phyloP scores from a whole-genome alignment of 2,329 filamentous ascomycete species.

The Sclerotinia minor region DNA sequence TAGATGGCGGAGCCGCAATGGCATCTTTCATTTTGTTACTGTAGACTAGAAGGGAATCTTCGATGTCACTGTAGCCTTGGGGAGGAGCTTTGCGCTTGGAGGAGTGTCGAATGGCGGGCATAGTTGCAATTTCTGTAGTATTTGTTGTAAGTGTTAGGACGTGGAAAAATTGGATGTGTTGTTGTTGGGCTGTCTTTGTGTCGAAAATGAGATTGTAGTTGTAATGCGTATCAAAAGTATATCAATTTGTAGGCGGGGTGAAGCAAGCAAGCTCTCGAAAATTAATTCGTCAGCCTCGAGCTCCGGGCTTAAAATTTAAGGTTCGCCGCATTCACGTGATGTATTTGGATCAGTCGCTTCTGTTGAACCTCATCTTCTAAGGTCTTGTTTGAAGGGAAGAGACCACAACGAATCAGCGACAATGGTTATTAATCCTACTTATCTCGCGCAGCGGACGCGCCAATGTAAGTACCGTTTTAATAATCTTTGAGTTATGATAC shows the following conservation, averaged over 20 bases:
- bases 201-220: background rate
- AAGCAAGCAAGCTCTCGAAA: slow-evolving; percentile 19
- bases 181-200: background rate
- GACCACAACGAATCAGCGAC: slow-evolving; percentile 39
- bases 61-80: slow-evolving; percentile 84
- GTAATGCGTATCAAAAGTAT: background rate
- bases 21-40: slow-evolving; percentile 93
- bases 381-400: slow-evolving; percentile 9
- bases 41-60: slow-evolving; percentile 83
- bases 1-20: slow-evolving; percentile 82
- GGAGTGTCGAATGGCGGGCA: slow-evolving; percentile 76
- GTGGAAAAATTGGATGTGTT: background rate
- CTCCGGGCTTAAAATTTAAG: slow-evolving; percentile 10
- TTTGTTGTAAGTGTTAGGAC: background rate
- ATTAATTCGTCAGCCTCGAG: slow-evolving; percentile 27
- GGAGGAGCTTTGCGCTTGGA: slow-evolving; percentile 80
- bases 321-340: slow-evolving; percentile 20
- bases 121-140: slow-evolving; percentile 42
- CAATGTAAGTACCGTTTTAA: slow-evolving; percentile 60
- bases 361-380: slow-evolving; percentile 21
- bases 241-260: slow-evolving; percentile 19
- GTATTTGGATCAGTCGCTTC: slow-evolving; percentile 12
- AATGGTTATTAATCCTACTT: slow-evolving; percentile 91
- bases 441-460: slow-evolving; percentile 79
- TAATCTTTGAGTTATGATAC: background rate